Conservation (phyloP, 208 protist genomes). For the Leishmania mexicana region DNA sequence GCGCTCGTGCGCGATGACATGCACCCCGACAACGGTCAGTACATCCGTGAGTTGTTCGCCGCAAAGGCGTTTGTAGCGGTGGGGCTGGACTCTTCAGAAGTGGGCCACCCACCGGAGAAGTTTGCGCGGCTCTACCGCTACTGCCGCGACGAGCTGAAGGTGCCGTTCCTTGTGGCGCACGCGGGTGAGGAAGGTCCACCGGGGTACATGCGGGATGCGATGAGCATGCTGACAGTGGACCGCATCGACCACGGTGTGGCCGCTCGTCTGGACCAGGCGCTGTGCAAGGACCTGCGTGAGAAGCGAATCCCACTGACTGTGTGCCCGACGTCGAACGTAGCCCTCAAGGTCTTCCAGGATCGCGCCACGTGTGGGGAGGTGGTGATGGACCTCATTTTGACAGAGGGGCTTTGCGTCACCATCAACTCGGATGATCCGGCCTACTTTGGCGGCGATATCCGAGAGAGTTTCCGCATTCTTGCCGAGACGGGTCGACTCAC, state of each 20-base stretch:
- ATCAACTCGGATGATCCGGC: conserved; percentile 69
- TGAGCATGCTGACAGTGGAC: conserved; percentile 41
- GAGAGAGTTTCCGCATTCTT: conserved; percentile 44
- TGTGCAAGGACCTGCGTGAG: conserved; percentile 28
- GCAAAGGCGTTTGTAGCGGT: conserved; percentile 45
- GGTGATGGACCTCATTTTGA: conserved; percentile 33
- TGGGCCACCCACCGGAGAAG: conserved; percentile 52
- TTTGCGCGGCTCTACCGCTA: conserved; percentile 54
- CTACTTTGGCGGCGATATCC: conserved; percentile 60
- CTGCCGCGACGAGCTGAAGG: conserved; percentile 43
- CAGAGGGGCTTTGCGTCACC: conserved; percentile 41
- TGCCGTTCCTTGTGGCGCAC: conserved; percentile 48
- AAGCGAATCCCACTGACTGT: conserved; percentile 45
- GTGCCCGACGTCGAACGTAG: conserved; percentile 62
- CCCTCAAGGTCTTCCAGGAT: conserved; percentile 41
- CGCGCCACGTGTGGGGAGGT: conserved; percentile 21
- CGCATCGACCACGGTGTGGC: conserved; percentile 61
- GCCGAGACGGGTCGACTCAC: conserved; percentile 34
- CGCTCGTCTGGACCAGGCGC: conserved; percentile 25
- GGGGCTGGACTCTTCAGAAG: conserved; percentile 50
- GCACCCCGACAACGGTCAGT: conserved; percentile 33
- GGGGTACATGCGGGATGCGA: conserved; percentile 31
- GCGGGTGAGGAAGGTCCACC: conserved; percentile 60
- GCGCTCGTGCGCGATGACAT: conserved; percentile 35
- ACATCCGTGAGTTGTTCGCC: conserved; percentile 47